Percentiles rank a stretch among this genome's conserved stretches.
phyloP scores from a whole-genome alignment of 2,329 filamentous ascomycete species.

The Penicillium palitans region DNA sequence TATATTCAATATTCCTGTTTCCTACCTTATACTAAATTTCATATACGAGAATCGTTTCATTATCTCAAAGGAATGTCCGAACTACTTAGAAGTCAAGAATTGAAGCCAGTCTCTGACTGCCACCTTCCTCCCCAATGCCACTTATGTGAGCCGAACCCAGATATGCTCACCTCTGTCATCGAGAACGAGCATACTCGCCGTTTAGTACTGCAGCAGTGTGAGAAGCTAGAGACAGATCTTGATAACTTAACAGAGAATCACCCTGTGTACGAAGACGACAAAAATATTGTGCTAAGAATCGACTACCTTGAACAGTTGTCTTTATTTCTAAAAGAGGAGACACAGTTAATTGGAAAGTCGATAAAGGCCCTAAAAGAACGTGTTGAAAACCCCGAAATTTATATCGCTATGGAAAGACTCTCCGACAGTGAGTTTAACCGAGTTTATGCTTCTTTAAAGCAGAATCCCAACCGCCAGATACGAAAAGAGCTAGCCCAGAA shows the following conservation, averaged over 20 bases:
- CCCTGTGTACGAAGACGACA: neutral
- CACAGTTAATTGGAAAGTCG: neutral
- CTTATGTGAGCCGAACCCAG: conserved; percentile 5
- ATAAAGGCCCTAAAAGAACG: conserved; percentile 6
- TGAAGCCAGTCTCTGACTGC: conserved; percentile 7
- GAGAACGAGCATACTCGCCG: conserved; percentile 8
- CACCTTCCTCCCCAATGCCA: conserved; percentile 8
- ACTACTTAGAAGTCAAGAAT: conserved; percentile 9
- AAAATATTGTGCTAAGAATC: neutral
- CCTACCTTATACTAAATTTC: neutral
- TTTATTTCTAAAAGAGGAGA: neutral
- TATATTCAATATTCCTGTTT: neutral
- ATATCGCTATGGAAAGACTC: neutral
- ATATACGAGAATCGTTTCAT: conserved; percentile 8
- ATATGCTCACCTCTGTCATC: conserved; percentile 11
- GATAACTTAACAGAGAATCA: neutral
- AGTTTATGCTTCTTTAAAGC: neutral
- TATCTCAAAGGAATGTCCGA: conserved; percentile 7
- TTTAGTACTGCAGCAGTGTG: neutral
- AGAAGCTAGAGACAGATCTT: neutral
- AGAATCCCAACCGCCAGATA: neutral
- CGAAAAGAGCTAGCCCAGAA: neutral
- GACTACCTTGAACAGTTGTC: neutral
- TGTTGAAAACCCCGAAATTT: neutral
- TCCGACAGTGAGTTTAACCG: neutral